Evolutionary conservation across 2,329 filamentous ascomycete genomes (phyloP).

Genomic region (Aspergillus hortae): DNA sequence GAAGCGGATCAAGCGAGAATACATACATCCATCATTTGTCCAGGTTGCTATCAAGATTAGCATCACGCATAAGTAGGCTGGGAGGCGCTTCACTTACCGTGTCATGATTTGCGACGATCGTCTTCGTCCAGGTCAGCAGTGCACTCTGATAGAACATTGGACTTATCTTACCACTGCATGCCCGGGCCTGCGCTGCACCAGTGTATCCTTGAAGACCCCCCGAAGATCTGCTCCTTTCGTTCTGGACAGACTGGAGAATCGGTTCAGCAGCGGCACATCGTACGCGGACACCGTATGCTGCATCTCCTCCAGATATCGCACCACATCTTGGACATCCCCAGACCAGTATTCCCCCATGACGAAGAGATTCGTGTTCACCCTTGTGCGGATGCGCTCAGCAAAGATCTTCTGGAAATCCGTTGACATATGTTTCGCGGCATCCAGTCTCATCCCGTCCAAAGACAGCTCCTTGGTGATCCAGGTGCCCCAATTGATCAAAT

Average conservation of each 20-base stretch:
- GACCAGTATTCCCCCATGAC: conserved; percentile 71
- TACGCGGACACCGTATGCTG: conserved; percentile 59
- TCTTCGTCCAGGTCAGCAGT: conserved; percentile 33
- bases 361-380: conserved; percentile 54
- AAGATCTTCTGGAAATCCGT: conserved; percentile 62
- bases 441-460: conserved; percentile 64
- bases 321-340: conserved; percentile 54
- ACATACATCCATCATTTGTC: conserved; percentile 56
- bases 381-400: conserved; percentile 54
- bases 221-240: conserved; percentile 58
- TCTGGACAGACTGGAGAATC: conserved; percentile 60
- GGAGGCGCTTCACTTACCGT: conserved; percentile 41
- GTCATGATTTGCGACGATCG: conserved; percentile 70
- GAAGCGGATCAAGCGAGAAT: background rate
- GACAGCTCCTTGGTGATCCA: conserved; percentile 63
- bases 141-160: conserved; percentile 40
- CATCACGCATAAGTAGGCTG: background rate
- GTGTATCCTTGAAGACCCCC: conserved; percentile 57
- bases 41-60: conserved; percentile 46
- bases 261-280: conserved; percentile 66
- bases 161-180: conserved; percentile 52
- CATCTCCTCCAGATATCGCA: conserved; percentile 57
- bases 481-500: conserved; percentile 63
- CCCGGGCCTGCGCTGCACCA: conserved; percentile 54
- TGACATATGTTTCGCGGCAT: conserved; percentile 70